Percentiles rank a stretch among this genome's conserved stretches.
Evolutionary conservation across 2,329 filamentous ascomycete genomes (phyloP).

Genomic region (Lasiodiplodia sp.): DNA sequence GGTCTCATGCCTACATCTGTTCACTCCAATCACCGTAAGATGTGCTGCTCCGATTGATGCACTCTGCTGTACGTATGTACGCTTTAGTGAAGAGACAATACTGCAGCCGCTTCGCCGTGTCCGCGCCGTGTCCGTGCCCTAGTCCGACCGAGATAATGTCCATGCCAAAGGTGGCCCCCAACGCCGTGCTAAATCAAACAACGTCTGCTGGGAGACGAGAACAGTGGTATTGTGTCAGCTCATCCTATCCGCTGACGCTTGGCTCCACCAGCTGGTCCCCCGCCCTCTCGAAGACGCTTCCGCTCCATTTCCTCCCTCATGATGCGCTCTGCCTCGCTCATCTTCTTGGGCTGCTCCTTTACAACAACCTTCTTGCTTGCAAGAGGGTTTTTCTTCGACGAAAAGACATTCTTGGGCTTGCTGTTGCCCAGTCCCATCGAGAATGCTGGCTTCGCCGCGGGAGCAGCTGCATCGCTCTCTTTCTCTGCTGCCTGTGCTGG

Average conservation of each 20-base stretch:
- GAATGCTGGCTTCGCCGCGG: constrained; percentile 35
- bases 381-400: constrained; percentile 66
- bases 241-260: constrained; percentile 27
- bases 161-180: background rate
- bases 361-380: constrained; percentile 68
- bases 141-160: background rate
- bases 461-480: constrained; percentile 26
- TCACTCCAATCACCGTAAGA: background rate
- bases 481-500: constrained; percentile 49
- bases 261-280: constrained; percentile 1
- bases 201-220: background rate
- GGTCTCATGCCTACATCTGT: background rate
- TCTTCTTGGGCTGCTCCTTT: constrained; percentile 74
- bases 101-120: background rate
- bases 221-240: background rate
- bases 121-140: background rate
- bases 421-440: constrained; percentile 14
- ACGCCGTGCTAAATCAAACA: constrained; percentile 21
- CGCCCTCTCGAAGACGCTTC: constrained; percentile 43
- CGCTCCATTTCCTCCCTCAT: constrained; percentile 70
- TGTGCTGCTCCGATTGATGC: background rate
- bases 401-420: constrained; percentile 67
- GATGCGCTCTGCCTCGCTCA: constrained; percentile 86
- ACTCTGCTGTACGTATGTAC: background rate
- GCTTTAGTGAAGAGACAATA: background rate